phyloP scores from a whole-genome alignment of 2,329 filamentous ascomycete species.

The Rhynchosporium secalis region DNA sequence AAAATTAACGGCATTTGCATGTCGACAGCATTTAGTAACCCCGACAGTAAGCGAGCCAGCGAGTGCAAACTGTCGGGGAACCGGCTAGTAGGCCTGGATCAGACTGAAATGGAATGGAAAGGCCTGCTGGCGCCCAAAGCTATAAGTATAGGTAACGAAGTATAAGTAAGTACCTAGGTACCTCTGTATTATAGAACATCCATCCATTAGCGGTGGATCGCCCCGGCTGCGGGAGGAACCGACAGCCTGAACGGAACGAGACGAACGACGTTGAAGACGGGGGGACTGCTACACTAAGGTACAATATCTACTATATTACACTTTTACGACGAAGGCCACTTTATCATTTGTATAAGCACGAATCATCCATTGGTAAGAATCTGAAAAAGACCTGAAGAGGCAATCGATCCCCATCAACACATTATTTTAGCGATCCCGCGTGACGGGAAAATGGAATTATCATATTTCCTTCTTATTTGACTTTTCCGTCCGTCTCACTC shows the following conservation, averaged over 20 bases:
- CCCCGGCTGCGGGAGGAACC: conserved; percentile 6
- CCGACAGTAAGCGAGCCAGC: too few relatives aligned
- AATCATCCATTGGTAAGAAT: not conserved
- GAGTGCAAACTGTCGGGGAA: too few relatives aligned
- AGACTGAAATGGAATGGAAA: not conserved
- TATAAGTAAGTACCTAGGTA: too few relatives aligned
- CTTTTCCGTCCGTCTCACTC: conserved; percentile 3
- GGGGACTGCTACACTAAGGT: not conserved
- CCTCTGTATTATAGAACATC: too few relatives aligned
- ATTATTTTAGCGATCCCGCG: not conserved
- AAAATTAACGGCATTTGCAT: too few relatives aligned
- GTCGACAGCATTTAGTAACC: too few relatives aligned
- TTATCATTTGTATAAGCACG: conserved; percentile 1
- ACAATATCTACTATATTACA: not conserved
- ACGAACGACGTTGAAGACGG: not conserved
- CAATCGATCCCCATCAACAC: not conserved
- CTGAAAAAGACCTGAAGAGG: not conserved
- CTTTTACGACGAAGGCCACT: not conserved
- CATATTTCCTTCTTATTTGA: conserved; percentile 9
- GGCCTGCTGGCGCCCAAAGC: not conserved
- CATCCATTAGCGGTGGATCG: not conserved
- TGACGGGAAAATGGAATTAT: not conserved
- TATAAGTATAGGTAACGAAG: too few relatives aligned
- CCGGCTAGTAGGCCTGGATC: too few relatives aligned
- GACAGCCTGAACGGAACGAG: not conserved